These are phyloP conservation scores for Fusarium mangiferae DNA, from an alignment of 2,329 filamentous ascomycete species.

Conservation along the genomic window DNA sequence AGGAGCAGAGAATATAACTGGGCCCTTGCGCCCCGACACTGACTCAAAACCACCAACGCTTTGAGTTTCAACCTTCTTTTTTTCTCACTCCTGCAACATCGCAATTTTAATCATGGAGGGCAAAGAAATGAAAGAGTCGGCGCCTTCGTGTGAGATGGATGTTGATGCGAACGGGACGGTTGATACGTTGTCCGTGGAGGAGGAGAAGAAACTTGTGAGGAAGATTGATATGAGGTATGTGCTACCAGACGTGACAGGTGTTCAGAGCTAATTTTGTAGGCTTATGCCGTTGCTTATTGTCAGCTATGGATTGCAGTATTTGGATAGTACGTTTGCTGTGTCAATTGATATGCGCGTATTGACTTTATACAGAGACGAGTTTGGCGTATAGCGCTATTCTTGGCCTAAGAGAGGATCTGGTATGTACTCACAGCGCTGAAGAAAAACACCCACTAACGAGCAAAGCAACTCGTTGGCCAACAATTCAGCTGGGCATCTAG, in stretches of 20 bases:
- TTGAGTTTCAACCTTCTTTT: not conserved
- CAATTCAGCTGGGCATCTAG: slow-evolving; percentile 18
- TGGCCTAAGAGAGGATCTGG: slow-evolving; percentile 1
- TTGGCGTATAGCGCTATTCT: slow-evolving; percentile 18
- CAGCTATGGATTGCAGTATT: slow-evolving; percentile 12
- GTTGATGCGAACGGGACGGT: not conserved
- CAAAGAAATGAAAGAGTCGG: not conserved
- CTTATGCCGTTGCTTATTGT: slow-evolving; percentile 16
- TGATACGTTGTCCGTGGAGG: slow-evolving; percentile 1
- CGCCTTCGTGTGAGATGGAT: not conserved
- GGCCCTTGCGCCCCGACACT: not conserved
- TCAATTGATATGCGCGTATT: fast-evolving
- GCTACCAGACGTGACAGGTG: too few relatives aligned
- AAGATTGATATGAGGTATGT: slow-evolving; percentile 18
- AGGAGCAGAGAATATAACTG: slow-evolving; percentile 10
- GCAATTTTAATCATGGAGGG: not conserved
- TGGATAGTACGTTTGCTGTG: not conserved
- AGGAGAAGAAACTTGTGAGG: slow-evolving; percentile 8
- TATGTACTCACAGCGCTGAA: fast-evolving
- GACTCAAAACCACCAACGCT: not conserved
- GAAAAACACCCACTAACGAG: fast-evolving
- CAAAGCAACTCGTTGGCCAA: not conserved
- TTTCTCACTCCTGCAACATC: not conserved
- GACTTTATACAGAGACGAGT: not conserved
- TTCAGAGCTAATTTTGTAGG: not conserved